Percentiles rank a stretch among this genome's conserved stretches.
These are phyloP conservation scores for Cryptococcus sp. DNA, from an alignment of 1,284 basidiomycete genomes.

Conservation along the genomic window DNA sequence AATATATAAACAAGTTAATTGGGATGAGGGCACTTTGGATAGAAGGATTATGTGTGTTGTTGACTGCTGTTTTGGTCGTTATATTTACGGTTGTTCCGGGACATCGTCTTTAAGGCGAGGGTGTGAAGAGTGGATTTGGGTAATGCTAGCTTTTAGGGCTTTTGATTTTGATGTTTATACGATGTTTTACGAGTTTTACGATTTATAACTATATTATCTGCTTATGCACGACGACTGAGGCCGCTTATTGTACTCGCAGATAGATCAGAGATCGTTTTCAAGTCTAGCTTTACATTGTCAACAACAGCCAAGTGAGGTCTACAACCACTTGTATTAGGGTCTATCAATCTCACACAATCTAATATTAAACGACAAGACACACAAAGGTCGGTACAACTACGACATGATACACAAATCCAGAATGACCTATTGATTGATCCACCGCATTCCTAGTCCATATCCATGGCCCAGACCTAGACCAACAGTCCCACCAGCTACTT, in stretches of 20 bases:
- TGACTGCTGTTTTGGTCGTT: slow-evolving; percentile 41
- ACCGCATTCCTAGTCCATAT: background rate
- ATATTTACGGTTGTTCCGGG: slow-evolving; percentile 44
- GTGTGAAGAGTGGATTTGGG: background rate
- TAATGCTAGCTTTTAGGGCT: too few relatives aligned
- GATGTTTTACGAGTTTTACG: too few relatives aligned
- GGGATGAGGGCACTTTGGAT: slow-evolving; percentile 84
- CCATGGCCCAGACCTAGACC: background rate
- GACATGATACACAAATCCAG: too few relatives aligned
- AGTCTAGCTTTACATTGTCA: background rate
- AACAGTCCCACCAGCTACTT: slow-evolving; percentile 23
- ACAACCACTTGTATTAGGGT: background rate
- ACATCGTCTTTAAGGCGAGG: slow-evolving; percentile 10
- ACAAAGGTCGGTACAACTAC: too few relatives aligned
- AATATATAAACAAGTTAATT: slow-evolving; percentile 84
- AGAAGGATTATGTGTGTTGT: slow-evolving; percentile 29
- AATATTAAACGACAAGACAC: too few relatives aligned
- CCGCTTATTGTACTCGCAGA: too few relatives aligned
- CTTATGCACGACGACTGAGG: too few relatives aligned
- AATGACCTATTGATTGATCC: too few relatives aligned
- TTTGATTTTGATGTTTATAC: too few relatives aligned
- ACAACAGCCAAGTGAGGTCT: background rate
- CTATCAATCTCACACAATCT: background rate
- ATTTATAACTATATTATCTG: too few relatives aligned
- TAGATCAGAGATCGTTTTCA: too few relatives aligned